Percentiles rank a stretch among this genome's conserved stretches.
Conservation (phyloP, 805 yeast genomes). For the Candida fluviatilis region DNA sequence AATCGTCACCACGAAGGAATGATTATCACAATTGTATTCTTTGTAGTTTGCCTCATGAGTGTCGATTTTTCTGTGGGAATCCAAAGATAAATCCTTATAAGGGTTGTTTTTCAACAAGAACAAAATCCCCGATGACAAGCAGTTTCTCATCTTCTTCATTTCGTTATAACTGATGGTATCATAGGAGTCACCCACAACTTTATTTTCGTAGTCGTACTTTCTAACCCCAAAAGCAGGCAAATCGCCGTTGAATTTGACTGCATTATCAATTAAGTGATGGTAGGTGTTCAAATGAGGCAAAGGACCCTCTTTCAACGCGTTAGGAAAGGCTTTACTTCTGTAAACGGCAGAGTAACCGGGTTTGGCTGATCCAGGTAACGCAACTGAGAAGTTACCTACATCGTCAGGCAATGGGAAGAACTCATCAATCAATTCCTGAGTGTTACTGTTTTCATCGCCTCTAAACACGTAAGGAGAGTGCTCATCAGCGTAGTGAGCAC, state of each 20-base stretch:
- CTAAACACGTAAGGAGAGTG: constrained; percentile 8
- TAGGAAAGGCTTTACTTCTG: constrained; percentile 22
- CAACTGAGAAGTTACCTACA: constrained; percentile 4
- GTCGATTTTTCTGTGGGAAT: constrained; percentile 25
- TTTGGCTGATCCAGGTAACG: constrained; percentile 14
- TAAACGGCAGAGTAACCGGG: constrained; percentile 28
- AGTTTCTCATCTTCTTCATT: constrained; percentile 39
- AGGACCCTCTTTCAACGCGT: constrained; percentile 19
- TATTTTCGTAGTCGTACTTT: constrained; percentile 27
- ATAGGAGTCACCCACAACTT: constrained; percentile 30
- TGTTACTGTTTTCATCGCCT: neutral
- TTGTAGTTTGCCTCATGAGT: constrained; percentile 22
- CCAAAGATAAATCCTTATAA: constrained; percentile 14
- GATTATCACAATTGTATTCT: constrained; percentile 20
- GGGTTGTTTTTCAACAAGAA: constrained; percentile 30
- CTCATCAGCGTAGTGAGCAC: constrained; percentile 8
- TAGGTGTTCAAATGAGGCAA: constrained; percentile 36
- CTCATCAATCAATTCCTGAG: constrained; percentile 5
- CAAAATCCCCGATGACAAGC: constrained; percentile 51
- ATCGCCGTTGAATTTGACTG: constrained; percentile 20
- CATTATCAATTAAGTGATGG: constrained; percentile 26
- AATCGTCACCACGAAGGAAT: constrained; percentile 48
- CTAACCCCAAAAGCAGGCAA: constrained; percentile 36
- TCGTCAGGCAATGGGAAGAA: constrained; percentile 7
- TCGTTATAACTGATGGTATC: constrained; percentile 40